These are phyloP conservation scores for Termitomyces sp. DNA, from an alignment of 768 basidiomycete species.

Conservation along the genomic window DNA sequence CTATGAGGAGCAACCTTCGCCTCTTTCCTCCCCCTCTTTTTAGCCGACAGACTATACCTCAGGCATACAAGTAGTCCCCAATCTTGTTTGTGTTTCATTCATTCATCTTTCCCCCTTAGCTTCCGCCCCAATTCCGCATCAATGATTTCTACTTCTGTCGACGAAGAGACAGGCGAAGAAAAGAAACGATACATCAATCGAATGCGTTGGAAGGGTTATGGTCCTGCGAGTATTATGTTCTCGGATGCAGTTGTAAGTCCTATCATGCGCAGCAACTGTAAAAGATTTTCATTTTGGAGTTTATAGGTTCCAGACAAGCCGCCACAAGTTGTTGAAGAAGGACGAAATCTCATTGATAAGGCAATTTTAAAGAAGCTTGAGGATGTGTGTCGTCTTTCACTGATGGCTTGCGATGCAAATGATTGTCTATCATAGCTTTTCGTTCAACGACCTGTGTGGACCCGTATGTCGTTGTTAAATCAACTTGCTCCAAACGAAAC, in stretches of 20 bases:
- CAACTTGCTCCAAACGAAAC: constrained; percentile 67
- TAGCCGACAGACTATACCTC: constrained; percentile 72
- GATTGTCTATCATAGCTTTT: constrained; percentile 48
- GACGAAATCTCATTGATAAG: constrained; percentile 47
- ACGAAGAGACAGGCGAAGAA: constrained; percentile 77
- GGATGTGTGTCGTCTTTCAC: constrained; percentile 32
- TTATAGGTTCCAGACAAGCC: constrained; percentile 65
- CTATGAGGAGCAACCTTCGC: constrained; percentile 53
- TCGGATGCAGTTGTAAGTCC: constrained; percentile 47
- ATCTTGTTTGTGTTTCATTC: background rate
- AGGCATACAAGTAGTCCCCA: constrained; percentile 66
- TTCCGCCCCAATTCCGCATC: constrained; percentile 78
- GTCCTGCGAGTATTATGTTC: constrained; percentile 67
- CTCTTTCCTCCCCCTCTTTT: constrained; percentile 89
- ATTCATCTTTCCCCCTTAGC: constrained; percentile 26
- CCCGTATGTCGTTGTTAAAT: constrained; percentile 78
- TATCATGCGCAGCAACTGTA: background rate
- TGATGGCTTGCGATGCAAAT: background rate
- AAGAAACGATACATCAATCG: constrained; percentile 79
- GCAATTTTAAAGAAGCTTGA: constrained; percentile 48
- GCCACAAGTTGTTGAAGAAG: constrained; percentile 56
- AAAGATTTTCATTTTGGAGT: background rate
- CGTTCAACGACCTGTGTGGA: constrained; percentile 79
- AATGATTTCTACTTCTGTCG: constrained; percentile 56
- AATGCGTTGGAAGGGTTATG: constrained; percentile 82